phyloP scores from a whole-genome alignment of 306 rosid genomes.

The Bauhinia variegata region DNA sequence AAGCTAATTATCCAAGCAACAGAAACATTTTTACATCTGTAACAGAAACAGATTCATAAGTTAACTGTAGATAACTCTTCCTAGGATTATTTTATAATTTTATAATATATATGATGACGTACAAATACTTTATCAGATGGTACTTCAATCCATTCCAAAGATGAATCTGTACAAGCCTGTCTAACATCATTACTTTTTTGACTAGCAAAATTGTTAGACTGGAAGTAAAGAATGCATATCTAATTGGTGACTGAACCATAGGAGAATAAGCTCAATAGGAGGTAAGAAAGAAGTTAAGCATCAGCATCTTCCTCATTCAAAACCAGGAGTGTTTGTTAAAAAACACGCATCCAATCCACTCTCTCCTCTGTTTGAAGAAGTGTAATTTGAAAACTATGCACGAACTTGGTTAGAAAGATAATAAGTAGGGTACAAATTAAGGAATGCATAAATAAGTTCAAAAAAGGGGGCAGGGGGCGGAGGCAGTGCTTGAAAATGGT shows the following conservation, averaged over 20 bases:
- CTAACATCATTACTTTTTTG: not conserved
- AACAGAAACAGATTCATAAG: constrained; percentile 5
- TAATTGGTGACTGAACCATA: not conserved
- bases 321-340: constrained; percentile 1
- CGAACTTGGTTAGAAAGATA: not conserved
- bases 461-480: too few relatives aligned
- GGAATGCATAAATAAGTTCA: not conserved
- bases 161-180: not conserved
- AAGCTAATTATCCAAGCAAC: not conserved
- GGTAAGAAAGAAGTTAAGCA: constrained; percentile 14
- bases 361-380: too few relatives aligned
- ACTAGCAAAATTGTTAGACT: not conserved
- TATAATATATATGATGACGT: not conserved
- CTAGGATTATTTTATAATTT: not conserved
- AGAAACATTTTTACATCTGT: constrained; percentile 8
- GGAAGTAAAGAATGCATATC: not conserved
- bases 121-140: not conserved
- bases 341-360: not conserved
- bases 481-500: not conserved
- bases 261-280: not conserved
- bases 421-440: not conserved
- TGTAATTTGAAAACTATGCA: constrained; percentile 9
- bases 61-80: not conserved
- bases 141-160: constrained; percentile 3
- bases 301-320: not conserved